Evolutionary conservation across 257 asterid species (phyloP), one percentile per base, ranked within the genome.

Genomic region (Eustoma russellianum): DNA sequence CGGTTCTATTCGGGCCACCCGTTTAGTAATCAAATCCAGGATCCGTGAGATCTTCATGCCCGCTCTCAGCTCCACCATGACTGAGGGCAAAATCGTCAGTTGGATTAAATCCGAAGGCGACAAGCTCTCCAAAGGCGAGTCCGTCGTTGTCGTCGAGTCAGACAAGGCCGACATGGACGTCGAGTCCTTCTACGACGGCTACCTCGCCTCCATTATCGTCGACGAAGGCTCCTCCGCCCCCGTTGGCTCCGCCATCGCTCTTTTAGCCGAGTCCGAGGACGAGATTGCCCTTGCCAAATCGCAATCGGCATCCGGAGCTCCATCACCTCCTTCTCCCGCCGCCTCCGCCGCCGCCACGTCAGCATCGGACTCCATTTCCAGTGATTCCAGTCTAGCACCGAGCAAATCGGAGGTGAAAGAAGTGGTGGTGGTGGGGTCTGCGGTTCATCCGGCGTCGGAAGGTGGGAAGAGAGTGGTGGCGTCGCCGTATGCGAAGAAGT

Each of bases 151-250:
- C 61, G 97, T 89, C 15, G 97, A 89, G 63, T 87, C 97, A 1
- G 97, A 89, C 60, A 89, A 89, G 70, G 97, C 97, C 48, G 97
- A 90, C 46, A 90, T 90, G 97, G 97, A 90, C 52, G 97, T 90
- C 5, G 97, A 90, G 50, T 84, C 97, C 2, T 91, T 91, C 44
- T 85, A 91, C 33, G 95, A 87, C 53, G 98, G 98, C 46, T 87
- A 78, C 46, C 59, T 91, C 53, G 98, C 98, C 13, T 83, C 94
- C 60, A 91, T 91, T 53, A 51, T 84, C 33, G 98, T 91, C 2
- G 94, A 83, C 3, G 95, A 91, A 61, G 98, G 98, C 0, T 74
- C 59, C 33, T 74, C 95, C 13, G 98, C 95, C 10, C 76, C 94
- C 8, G 95, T 91, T 5, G 98, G 98, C 14, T 80, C 98, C 47